phyloP scores from a whole-genome alignment of 345 rosid species.

The Excoecaria agallocha region DNA sequence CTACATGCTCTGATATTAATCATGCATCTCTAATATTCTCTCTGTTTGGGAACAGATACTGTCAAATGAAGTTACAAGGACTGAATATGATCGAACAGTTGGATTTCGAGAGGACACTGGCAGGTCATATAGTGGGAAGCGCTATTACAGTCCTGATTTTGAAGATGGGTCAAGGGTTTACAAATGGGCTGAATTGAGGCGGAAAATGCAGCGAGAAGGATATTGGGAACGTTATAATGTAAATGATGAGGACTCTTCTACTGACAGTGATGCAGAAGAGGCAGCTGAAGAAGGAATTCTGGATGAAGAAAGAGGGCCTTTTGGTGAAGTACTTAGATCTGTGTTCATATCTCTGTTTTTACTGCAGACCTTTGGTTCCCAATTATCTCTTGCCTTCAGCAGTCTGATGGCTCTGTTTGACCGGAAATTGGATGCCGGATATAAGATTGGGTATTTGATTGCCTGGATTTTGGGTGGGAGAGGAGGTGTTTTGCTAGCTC shows the following conservation, averaged over 20 bases:
- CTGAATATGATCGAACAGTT: constrained; percentile 55
- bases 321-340: constrained; percentile 55
- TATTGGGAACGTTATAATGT: constrained; percentile 38
- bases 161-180: constrained; percentile 48
- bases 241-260: constrained; percentile 21
- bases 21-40: neutral
- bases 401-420: constrained; percentile 62
- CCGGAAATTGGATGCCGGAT: constrained; percentile 69
- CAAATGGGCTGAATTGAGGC: constrained; percentile 63
- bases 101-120: constrained; percentile 37
- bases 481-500: constrained; percentile 61
- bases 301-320: constrained; percentile 53
- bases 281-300: constrained; percentile 33
- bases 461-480: constrained; percentile 82
- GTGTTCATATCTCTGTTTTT: constrained; percentile 55
- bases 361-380: constrained; percentile 53
- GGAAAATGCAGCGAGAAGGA: constrained; percentile 41
- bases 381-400: constrained; percentile 62
- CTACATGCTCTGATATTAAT: neutral
- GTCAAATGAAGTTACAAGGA: constrained; percentile 67
- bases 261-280: constrained; percentile 34
- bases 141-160: constrained; percentile 38
- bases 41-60: constrained; percentile 48
- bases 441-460: constrained; percentile 69
- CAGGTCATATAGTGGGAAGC: constrained; percentile 35